Evolutionary conservation across 2,329 filamentous ascomycete species (phyloP), one percentile per base, ranked within the genome.

Genomic region (Aspergillus versicolor): DNA sequence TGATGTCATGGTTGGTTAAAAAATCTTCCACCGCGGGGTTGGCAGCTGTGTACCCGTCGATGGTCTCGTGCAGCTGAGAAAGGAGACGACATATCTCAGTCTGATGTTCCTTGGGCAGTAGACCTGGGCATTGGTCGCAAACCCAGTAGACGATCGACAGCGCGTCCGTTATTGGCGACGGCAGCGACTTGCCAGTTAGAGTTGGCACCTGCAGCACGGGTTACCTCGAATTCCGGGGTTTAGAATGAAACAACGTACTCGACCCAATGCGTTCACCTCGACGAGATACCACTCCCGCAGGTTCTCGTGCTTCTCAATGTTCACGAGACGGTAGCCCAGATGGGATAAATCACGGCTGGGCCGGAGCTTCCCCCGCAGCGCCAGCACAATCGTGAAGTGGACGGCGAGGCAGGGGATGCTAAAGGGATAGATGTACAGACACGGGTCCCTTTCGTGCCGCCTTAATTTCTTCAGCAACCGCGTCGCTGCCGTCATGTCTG

Each of bases 121-220:
- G 43, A 8, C 30, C 48, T 9, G 58, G 54, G 13, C 44, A 50
- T 34, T 50, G 54, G 13, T 60, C 58, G 24, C 58, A 60, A 5
- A 60, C 19, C 58, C 58, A 60, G 42, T 60, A 57, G 27, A 52
- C 44, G 21, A 60, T 54, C 5, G 54, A 60, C 15, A 60, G 30
- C 17, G 44, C 49, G 22, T 60, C 58, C 3, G 58, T 60, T 9
- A 60, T 32, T 4, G 58, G 58, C 12, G 42, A 45, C 22, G 45
- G 13, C 6, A 60, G 51, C 22, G 51, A 47, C 5, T 52, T 60
- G 37, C 17, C 27, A 2, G 54, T 57, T 19, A 60, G 52, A 2
- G 51, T 52, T 12, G 58, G 58, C n/a, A 60, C 58, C 58, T 60
- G n/a, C 30, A 34, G 22, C 32, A n/a, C 34, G 34, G 34, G 15